A percentile compares a stretch with the other conserved stretches of the same genome.
phyloP scores from a whole-genome alignment of 768 basidiomycete species.

The Tephrocybe sp. region DNA sequence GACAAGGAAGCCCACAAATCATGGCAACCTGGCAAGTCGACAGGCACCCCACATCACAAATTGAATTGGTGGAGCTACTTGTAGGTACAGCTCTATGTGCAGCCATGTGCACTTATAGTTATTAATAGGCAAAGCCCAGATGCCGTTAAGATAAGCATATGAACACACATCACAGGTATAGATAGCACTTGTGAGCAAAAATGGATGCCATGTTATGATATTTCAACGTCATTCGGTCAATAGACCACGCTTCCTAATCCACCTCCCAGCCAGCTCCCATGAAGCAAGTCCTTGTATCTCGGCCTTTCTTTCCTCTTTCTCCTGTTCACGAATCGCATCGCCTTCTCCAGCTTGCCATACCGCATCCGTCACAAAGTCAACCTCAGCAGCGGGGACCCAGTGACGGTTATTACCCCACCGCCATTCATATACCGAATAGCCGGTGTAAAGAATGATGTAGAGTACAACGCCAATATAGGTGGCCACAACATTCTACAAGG shows the following conservation, averaged over 20 bases:
- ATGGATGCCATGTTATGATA: neutral
- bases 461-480: constrained; percentile 54
- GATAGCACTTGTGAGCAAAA: no score
- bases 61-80: neutral
- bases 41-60: neutral
- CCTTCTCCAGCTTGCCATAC: constrained; percentile 52
- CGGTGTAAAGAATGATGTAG: constrained; percentile 44
- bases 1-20: neutral
- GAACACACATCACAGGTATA: no score
- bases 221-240: constrained; percentile 1
- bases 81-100: neutral
- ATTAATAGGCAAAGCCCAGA: no score
- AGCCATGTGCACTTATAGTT: no score
- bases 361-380: constrained; percentile 55
- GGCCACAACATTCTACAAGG: constrained; percentile 48
- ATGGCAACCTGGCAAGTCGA: neutral
- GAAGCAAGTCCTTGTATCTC: neutral
- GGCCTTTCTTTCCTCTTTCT: constrained; percentile 16
- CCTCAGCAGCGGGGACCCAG: constrained; percentile 40
- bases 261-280: neutral
- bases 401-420: constrained; percentile 28
- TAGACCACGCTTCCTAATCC: constrained; percentile 7
- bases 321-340: constrained; percentile 30
- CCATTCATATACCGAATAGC: constrained; percentile 42
- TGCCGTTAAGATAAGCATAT: no score